Conservation (phyloP, 2,329 filamentous ascomycete genomes). For the Fusarium zealandicum region DNA sequence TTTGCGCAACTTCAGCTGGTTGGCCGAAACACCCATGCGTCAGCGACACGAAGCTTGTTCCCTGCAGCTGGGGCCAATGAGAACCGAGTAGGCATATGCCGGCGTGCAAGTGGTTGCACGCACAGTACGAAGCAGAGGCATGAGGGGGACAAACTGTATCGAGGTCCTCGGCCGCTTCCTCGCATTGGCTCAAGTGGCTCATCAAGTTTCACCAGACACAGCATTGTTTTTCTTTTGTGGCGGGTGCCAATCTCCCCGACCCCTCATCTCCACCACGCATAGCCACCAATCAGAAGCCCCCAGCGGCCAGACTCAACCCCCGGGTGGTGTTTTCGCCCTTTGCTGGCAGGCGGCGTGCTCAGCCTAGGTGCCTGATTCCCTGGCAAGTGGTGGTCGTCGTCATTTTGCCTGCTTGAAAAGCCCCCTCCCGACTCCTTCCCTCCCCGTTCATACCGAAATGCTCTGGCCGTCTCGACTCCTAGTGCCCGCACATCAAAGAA, state of each 20-base stretch:
- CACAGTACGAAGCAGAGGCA: constrained; percentile 16
- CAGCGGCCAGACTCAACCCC: constrained; percentile 2
- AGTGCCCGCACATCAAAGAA: constrained; percentile 32
- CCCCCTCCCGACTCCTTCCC: constrained; percentile 40
- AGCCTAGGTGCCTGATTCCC: constrained; percentile 35
- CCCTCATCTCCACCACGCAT: constrained; percentile 11
- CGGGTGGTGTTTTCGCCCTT: constrained; percentile 5
- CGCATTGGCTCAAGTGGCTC: constrained; percentile 26
- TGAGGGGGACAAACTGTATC: constrained; percentile 2
- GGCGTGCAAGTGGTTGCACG: constrained; percentile 11
- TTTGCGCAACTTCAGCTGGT: constrained; percentile 19
- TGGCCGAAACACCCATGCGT: constrained; percentile 18
- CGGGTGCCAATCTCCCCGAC: constrained; percentile 37
- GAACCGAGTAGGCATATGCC: constrained; percentile 11
- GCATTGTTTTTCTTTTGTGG: constrained; percentile 15
- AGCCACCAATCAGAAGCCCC: constrained; percentile 5
- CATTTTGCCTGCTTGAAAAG: constrained; percentile 42
- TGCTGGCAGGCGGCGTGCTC: constrained; percentile 15
- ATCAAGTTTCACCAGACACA: constrained; percentile 28
- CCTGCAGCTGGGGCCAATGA: constrained; percentile 28
- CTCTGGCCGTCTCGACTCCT: constrained; percentile 28
- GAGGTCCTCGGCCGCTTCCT: constrained; percentile 22
- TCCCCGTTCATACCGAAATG: constrained; percentile 39
- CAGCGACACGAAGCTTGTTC: constrained; percentile 25
- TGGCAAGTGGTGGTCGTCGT: constrained; percentile 33